Percentiles rank a stretch among this genome's conserved stretches.
phyloP scores from a whole-genome alignment of 768 basidiomycete genomes.

The Collybia nuda region DNA sequence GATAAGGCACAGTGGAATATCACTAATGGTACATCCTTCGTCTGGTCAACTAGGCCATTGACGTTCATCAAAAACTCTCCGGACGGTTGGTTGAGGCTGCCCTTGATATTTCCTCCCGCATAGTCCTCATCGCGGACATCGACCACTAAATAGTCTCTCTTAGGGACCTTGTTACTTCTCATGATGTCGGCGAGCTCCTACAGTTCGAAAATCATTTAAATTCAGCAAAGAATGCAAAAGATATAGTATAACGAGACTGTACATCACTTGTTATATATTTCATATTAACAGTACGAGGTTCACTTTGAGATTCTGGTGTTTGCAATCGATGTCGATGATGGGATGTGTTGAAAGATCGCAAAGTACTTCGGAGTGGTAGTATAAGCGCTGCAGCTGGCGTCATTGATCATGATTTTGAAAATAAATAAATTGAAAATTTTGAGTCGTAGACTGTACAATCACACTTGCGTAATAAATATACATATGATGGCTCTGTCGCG shows the following conservation, averaged over 20 bases:
- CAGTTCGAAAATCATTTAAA: not conserved
- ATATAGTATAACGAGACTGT: not conserved
- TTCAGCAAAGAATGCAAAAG: not conserved
- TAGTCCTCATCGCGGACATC: constrained; percentile 88
- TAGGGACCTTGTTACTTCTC: constrained; percentile 58
- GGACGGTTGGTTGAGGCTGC: constrained; percentile 63
- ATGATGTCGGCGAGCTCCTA: constrained; percentile 73
- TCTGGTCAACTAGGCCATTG: constrained; percentile 55
- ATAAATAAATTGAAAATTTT: no score
- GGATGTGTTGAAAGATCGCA: no score
- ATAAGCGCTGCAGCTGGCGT: no score
- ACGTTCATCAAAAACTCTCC: constrained; percentile 55
- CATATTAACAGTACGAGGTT: constrained; percentile 4
- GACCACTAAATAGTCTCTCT: constrained; percentile 72
- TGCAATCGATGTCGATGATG: no score
- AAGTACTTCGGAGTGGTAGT: no score
- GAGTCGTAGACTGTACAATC: no score
- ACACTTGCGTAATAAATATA: no score
- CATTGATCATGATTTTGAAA: no score
- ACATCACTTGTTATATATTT: constrained; percentile 21
- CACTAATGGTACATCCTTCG: constrained; percentile 59
- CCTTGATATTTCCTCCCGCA: constrained; percentile 76
- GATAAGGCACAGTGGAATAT: constrained; percentile 82
- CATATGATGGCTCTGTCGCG: no score
- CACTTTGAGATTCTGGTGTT: no score